Evolutionary conservation across 2,329 filamentous ascomycete species (phyloP), one percentile per base, ranked within the genome.

Genomic region (Colletotrichum sp.): DNA sequence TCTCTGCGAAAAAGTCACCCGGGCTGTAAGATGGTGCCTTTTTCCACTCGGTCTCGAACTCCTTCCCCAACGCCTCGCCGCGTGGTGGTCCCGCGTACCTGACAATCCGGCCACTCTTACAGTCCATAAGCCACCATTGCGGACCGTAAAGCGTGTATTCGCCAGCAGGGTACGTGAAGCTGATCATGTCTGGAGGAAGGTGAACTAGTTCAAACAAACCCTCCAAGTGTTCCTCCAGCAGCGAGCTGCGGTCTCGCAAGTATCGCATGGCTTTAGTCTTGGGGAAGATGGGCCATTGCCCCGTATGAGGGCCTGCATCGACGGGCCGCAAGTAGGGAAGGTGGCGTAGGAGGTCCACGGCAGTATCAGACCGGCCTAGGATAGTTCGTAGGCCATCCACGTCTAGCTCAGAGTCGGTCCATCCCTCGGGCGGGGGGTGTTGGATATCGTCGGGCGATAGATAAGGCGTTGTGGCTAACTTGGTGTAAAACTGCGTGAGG

Each of bases 111-210:
- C 68, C 36, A 21, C 36, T 63, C 5, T 62, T 34, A 34, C 68
- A 70, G 58, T 70, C 68, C 36, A 63, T 26, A 13, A 70, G 68
- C 68, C 68, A 70, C 68, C 68, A 70, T 38, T 70, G 58, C 38
- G 58, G 68, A 21, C 68, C 68, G 30, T 70, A 63, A 24, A 55
- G 58, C 18, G 36, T 70, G 26, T 70, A 70, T 7, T 62, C 58
- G 1, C 68, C 68, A 26, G 56, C 56, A 32, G 68, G 68, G 21
- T 70, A 38, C 32, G 66, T 69, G 3, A 69, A 30, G 66, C 55
- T 69, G 66, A 69, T 30, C 13, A 69, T 24, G 12, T 69, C 52
- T 21, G 66, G 55, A 5, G 24, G 34, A 6, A 64, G 61, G 24
- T 64, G 61, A 5, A 26, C 9, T 13, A 79, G 70, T 34, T 75